phyloP scores from a whole-genome alignment of 2,329 filamentous ascomycete genomes.

The Ceratocystis variospora region DNA sequence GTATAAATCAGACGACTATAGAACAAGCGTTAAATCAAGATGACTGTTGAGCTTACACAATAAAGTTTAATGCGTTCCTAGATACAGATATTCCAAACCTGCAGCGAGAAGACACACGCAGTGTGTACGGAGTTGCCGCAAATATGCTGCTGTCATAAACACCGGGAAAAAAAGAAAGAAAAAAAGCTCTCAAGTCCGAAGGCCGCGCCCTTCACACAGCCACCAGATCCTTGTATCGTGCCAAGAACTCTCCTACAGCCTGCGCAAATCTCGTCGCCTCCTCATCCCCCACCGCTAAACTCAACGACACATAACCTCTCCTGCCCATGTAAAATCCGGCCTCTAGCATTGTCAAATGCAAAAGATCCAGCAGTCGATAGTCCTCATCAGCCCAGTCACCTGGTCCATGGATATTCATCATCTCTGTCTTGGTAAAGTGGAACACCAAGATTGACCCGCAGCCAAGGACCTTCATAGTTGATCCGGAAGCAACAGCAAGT shows the following conservation, averaged over 20 bases:
- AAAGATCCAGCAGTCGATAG: slow-evolving; percentile 28
- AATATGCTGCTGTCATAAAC: not conserved
- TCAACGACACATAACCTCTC: slow-evolving; percentile 31
- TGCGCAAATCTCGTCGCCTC: slow-evolving; percentile 32
- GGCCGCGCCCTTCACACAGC: not conserved
- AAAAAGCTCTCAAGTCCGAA: not conserved
- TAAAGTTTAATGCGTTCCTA: no score
- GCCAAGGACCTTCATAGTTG: slow-evolving; percentile 29
- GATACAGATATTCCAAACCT: not conserved
- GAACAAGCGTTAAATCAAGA: not conserved
- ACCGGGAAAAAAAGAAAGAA: not conserved
- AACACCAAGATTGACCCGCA: slow-evolving; percentile 28
- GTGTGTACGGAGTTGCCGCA: not conserved
- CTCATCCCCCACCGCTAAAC: slow-evolving; percentile 28
- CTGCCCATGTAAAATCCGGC: slow-evolving; percentile 32
- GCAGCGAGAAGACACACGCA: not conserved
- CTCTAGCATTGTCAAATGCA: slow-evolving; percentile 36
- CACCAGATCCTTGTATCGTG: slow-evolving; percentile 6
- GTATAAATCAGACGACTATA: not conserved
- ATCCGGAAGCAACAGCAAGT: slow-evolving; percentile 24
- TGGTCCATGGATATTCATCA: slow-evolving; percentile 24
- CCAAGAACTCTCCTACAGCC: slow-evolving; percentile 26
- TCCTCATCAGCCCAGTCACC: slow-evolving; percentile 14
- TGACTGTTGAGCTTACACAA: no score
- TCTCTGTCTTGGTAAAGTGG: slow-evolving; percentile 28